These are phyloP conservation scores for Lactifluus subvellereus DNA, from an alignment of 768 basidiomycete genomes.

Conservation along the genomic window DNA sequence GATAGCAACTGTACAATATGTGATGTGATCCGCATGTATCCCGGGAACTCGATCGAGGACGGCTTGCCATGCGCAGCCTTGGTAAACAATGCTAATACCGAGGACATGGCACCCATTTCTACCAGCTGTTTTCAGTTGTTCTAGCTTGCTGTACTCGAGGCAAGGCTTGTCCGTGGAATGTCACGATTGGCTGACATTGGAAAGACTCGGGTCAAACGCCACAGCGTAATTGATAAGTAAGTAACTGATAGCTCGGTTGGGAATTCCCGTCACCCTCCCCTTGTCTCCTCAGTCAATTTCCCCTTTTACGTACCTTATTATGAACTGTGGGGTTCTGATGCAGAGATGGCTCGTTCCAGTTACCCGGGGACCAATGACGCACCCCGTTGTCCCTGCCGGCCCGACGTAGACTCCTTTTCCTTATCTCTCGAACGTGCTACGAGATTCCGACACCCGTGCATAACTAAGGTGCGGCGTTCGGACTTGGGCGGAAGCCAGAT, in stretches of 20 bases:
- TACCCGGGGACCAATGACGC: neutral
- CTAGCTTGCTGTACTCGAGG: too few relatives aligned
- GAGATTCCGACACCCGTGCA: neutral
- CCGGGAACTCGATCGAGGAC: neutral
- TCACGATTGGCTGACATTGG: neutral
- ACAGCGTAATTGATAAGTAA: too few relatives aligned
- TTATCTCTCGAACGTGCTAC: neutral
- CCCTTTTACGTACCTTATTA: too few relatives aligned
- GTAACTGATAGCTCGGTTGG: neutral
- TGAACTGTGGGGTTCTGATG: neutral
- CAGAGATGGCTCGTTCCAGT: constrained; percentile 1
- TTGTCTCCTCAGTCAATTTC: too few relatives aligned
- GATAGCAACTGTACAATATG: too few relatives aligned
- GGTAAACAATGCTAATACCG: neutral
- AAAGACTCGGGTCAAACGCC: too few relatives aligned
- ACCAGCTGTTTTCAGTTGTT: neutral
- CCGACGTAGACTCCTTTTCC: neutral
- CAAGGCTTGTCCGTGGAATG: neutral
- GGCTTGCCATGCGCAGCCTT: neutral
- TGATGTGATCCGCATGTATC: neutral
- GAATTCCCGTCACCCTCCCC: neutral
- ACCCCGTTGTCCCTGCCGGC: neutral
- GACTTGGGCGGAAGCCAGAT: neutral
- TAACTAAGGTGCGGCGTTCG: neutral
- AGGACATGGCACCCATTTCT: neutral